Percentiles rank a stretch among this genome's conserved stretches.
These are phyloP conservation scores for Lenwebbia sp. DNA, from an alignment of 345 rosid genomes.

Conservation along the genomic window DNA sequence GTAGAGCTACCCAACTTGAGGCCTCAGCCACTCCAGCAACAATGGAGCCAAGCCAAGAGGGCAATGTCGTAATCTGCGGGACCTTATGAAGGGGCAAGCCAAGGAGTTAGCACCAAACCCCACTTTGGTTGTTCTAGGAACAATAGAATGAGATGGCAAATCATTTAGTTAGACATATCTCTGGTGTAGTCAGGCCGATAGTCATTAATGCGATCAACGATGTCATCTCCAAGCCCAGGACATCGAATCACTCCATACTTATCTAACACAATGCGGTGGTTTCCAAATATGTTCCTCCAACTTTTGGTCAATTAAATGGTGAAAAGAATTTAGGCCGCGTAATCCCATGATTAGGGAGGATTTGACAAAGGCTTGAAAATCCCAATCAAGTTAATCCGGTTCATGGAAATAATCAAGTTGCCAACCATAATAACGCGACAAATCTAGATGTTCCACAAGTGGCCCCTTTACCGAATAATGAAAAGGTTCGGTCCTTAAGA, in stretches of 20 bases:
- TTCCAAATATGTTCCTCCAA: accelerated
- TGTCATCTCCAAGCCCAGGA: accelerated
- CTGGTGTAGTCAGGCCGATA: accelerated
- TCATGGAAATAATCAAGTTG: not conserved
- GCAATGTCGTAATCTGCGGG: accelerated
- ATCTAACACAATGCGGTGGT: not conserved
- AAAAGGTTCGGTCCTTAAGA: not conserved
- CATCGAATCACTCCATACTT: not conserved
- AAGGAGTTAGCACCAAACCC: not conserved
- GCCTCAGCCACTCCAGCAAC: accelerated
- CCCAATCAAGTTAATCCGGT: not conserved
- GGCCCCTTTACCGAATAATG: not conserved
- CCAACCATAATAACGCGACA: not conserved
- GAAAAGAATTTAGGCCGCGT: not conserved
- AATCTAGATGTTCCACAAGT: not conserved
- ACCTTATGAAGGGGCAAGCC: not conserved
- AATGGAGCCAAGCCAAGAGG: not conserved
- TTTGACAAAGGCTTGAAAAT: not conserved
- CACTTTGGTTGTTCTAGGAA: not conserved
- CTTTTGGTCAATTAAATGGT: not conserved
- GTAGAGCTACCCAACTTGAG: accelerated
- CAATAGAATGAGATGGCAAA: not conserved
- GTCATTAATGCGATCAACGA: accelerated
- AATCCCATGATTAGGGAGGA: not conserved
- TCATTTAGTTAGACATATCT: not conserved